These are phyloP conservation scores for Cercophora newfieldiana DNA, from an alignment of 495 filamentous ascomycete genomes.

Conservation along the genomic window DNA sequence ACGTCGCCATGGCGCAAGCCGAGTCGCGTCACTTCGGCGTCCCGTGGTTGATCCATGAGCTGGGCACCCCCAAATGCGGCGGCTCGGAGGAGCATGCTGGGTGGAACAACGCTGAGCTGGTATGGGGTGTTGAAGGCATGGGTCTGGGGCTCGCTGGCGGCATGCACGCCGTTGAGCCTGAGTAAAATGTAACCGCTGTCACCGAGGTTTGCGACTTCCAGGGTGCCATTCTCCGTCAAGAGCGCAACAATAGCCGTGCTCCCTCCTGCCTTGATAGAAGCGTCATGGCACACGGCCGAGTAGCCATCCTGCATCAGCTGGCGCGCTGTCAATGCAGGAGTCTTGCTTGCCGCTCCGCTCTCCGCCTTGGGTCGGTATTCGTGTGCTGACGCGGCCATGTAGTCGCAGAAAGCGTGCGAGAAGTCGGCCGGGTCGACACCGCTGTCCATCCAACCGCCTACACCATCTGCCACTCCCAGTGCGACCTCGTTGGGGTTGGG, in stretches of 20 bases:
- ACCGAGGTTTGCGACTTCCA: slow-evolving; percentile 92
- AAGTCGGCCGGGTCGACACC: slow-evolving; percentile 94
- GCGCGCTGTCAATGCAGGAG: slow-evolving; percentile 56
- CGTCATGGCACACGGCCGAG: slow-evolving; percentile 71
- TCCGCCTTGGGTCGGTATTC: slow-evolving; percentile 33
- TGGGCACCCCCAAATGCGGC: slow-evolving; percentile 78
- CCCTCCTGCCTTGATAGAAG: slow-evolving; percentile 73
- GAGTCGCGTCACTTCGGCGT: slow-evolving; percentile 77
- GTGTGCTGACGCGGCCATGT: slow-evolving; percentile 77
- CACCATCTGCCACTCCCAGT: slow-evolving; percentile 89
- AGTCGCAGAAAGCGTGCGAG: slow-evolving; percentile 88
- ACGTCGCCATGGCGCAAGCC: slow-evolving; percentile 85
- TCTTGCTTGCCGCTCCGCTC: slow-evolving; percentile 15
- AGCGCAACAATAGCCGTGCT: slow-evolving; percentile 87
- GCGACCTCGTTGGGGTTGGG: slow-evolving; percentile 62
- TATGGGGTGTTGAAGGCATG: slow-evolving; percentile 98
- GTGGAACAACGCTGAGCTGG: slow-evolving; percentile 86
- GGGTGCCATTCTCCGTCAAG: slow-evolving; percentile 62
- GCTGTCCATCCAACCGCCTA: slow-evolving; percentile 90
- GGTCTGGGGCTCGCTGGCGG: slow-evolving; percentile 81
- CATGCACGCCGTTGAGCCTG: slow-evolving; percentile 77
- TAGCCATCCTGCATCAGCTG: slow-evolving; percentile 82
- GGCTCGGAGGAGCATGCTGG: slow-evolving; percentile 71
- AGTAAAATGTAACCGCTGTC: slow-evolving; percentile 94
- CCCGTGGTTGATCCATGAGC: slow-evolving; percentile 76